Evolutionary conservation across 306 rosid genomes (phyloP).

Genomic region (Medicago truncatula): DNA sequence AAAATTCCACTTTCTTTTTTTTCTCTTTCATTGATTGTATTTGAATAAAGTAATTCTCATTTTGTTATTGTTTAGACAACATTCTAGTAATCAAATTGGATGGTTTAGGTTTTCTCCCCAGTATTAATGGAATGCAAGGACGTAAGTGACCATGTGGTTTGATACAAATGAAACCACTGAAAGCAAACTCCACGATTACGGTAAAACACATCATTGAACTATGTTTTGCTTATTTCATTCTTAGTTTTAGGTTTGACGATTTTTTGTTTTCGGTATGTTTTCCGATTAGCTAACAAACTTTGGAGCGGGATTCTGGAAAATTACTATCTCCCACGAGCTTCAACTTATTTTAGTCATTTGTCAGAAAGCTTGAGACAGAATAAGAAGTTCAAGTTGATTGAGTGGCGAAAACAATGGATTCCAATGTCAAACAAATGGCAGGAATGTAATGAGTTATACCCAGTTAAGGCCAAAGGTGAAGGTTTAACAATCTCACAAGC

Average conservation of each 20-base stretch:
- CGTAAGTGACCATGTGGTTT: slow-evolving; percentile 95
- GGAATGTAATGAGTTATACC: slow-evolving; percentile 69
- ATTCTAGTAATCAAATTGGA: slow-evolving; percentile 3
- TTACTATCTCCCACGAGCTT: slow-evolving; percentile 91
- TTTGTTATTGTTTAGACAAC: not conserved
- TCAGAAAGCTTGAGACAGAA: slow-evolving; percentile 67
- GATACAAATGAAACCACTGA: slow-evolving; percentile 72
- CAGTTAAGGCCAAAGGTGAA: slow-evolving; percentile 71
- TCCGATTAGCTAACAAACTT: slow-evolving; percentile 72
- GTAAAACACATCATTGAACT: slow-evolving; percentile 51
- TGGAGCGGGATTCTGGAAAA: slow-evolving; percentile 82
- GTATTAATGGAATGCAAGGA: slow-evolving; percentile 99
- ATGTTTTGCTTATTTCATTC: slow-evolving; percentile 18
- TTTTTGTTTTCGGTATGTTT: slow-evolving; percentile 20
- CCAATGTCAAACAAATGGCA: slow-evolving; percentile 84
- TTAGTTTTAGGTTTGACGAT: slow-evolving; percentile 19
- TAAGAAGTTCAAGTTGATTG: slow-evolving; percentile 60
- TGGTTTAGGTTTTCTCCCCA: slow-evolving; percentile 45
- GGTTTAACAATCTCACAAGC: slow-evolving; percentile 69
- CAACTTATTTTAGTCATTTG: slow-evolving; percentile 65
- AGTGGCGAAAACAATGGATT: slow-evolving; percentile 93
- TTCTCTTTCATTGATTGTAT: not conserved
- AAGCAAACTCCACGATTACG: slow-evolving; percentile 92
- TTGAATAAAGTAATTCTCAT: slow-evolving; percentile 4
- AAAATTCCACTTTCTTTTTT: not conserved